Base-by-base conservation (phyloP, 352 stramenopile genomes). In the Phytophthora cactorum region DNA sequence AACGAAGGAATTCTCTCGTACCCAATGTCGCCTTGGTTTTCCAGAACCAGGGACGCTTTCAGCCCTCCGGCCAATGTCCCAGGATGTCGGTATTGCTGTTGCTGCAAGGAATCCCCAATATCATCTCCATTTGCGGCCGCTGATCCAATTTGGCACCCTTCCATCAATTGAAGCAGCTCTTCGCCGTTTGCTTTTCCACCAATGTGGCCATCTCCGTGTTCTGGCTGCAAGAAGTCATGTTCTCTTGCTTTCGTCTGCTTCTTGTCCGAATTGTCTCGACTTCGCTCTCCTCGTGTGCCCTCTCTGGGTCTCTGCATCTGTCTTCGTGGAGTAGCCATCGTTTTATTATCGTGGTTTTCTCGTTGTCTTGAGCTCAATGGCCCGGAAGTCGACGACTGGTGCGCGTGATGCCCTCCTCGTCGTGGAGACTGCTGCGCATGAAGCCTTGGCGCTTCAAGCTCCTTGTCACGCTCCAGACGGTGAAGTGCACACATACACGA, bases 391-490 rank as follows among this genome's bases (percentile, higher is more conserved):
- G 17, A 59, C 41, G 45, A 25, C 6, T 43, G 17, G 9, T 60
- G 63, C 11, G 47, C 3, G n/a, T 32, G 47, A 44, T 29, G 32
- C 22, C 22, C 22, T 41, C 52, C 6, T 32, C 36, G 59, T n/a
- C 55, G 53, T 39, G 61, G 66, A 2, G 60, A 70, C 22, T 50
- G 67, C 9, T 52, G 63, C 1, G 7, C 15, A 34, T 59, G 50
- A 9, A 25, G 55, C 27, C 28, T 59, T 43, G 70, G 64, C 22
- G 44, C 41, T 39, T 72, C 56, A 2, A 71, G 44, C 5, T 53
- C 60, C 29, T 72, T 70, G 3, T 51, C 61, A 25, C 61, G 59
- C 43, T 70, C 59, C 6, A 70, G 39, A 22, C 53, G 54, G 43
- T 86, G 77, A 78, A 22, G 22, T 22, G 22, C 22, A 22, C 22